These are phyloP conservation scores for Glycine soja DNA, from an alignment of 306 rosid genomes.

Conservation along the genomic window DNA sequence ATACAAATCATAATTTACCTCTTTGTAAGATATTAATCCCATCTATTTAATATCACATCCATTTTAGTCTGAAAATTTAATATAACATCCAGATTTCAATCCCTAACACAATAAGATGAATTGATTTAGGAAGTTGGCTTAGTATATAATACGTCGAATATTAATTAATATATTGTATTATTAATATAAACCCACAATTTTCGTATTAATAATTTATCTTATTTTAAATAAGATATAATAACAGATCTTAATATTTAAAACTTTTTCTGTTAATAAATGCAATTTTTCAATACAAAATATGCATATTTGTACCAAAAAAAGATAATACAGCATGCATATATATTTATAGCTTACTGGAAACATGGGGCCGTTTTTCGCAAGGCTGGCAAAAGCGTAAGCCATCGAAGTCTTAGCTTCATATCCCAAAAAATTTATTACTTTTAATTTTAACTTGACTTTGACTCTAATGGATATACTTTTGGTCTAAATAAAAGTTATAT, in stretches of 20 bases:
- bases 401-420: neutral
- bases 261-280: neutral
- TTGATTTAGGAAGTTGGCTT: too few relatives aligned
- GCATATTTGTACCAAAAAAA: neutral
- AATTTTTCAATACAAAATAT: neutral
- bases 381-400: conserved; percentile 9
- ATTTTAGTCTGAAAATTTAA: too few relatives aligned
- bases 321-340: neutral
- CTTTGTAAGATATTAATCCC: too few relatives aligned
- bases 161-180: neutral
- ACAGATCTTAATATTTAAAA: neutral
- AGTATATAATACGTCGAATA: too few relatives aligned
- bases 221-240: too few relatives aligned
- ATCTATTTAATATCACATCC: too few relatives aligned
- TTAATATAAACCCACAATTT: neutral
- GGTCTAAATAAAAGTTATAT: too few relatives aligned
- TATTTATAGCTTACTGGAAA: conserved; percentile 5
- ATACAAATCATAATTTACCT: too few relatives aligned
- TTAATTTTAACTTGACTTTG: neutral
- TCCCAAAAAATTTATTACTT: neutral
- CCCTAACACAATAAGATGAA: neutral
- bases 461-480: too few relatives aligned
- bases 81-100: too few relatives aligned
- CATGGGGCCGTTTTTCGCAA: neutral
- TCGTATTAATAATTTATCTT: neutral